Base-by-base conservation (phyloP, 805 yeast species). In the Kurtzmaniella cleridarum region DNA sequence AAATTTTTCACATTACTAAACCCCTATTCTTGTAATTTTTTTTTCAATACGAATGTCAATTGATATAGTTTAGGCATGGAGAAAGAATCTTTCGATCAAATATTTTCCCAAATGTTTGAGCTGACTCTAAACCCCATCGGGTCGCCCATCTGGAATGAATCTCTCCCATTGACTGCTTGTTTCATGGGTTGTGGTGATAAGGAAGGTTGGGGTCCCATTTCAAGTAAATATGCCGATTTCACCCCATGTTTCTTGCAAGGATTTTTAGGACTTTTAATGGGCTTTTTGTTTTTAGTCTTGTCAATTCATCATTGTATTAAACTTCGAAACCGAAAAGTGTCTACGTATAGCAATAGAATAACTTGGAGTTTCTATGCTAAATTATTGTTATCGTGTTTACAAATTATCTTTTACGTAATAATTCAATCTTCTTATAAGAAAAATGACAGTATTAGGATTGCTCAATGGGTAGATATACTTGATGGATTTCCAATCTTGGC, bases 181-280 rank as follows among this genome's bases (percentile, higher is more conserved):
- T 34, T 26, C 14, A 26, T 20, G 9, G 36, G 36, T 18, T 71
- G 76, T 41, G 49, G 45, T 15, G 67, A 64, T 42, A 48, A 46
- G 8, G 78, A 72, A 34, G 80, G 80, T 2, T 63, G 70, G 71
- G 50, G 65, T 35, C 54, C 65, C 28, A 35, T 75, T 53, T 62
- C 71, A 3, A 43, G 62, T 1, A 26, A 43, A 34, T 51, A 74
- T 51, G 73, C 73, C 27, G 87, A 80, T 46, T 65, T 80, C 36
- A 72, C 84, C 1, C 76, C 77, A 5, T 79, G 85, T 45, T 75
- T 80, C 49, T 64, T 74, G n/a, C 78, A 77, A 48, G 84, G 84
- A 17, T 45, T 79, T 3, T 65, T 73, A 37, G 64, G 74, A 14
- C 36, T 57, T 1, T 45, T 70, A 1, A 73, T 75, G 10, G 30